phyloP scores from a whole-genome alignment of 2,329 filamentous ascomycete genomes.

The Bipolaris oryzae region DNA sequence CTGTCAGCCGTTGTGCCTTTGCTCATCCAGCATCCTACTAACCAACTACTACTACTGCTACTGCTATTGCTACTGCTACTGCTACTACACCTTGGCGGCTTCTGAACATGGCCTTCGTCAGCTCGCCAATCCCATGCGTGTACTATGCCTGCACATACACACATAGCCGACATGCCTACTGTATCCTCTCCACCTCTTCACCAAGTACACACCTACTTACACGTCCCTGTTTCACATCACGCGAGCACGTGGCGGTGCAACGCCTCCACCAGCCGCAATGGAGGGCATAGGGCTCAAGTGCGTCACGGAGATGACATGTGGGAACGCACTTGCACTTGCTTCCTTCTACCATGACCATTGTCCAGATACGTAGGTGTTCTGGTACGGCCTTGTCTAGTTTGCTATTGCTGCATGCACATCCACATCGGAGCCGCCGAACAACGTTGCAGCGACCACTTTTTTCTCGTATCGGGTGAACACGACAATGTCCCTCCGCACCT shows the following conservation, averaged over 20 bases:
- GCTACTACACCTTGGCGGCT: too few species aligned
- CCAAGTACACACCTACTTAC: too few species aligned
- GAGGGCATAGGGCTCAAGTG: too few species aligned
- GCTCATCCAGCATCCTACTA: neutral
- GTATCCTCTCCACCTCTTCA: neutral
- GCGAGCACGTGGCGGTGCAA: conserved; percentile 13
- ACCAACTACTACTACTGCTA: too few species aligned
- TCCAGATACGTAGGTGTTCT: too few species aligned
- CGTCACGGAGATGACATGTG: too few species aligned
- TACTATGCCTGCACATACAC: neutral
- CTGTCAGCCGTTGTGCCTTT: conserved; percentile 11
- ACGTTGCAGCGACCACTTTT: neutral
- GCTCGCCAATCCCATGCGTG: neutral
- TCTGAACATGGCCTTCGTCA: neutral
- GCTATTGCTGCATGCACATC: neutral
- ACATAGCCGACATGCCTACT: neutral
- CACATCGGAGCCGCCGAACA: conserved; percentile 1
- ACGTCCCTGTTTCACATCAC: conserved; percentile 4
- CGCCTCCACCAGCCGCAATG: conserved; percentile 1
- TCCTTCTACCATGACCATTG: too few species aligned
- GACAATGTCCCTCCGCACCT: neutral
- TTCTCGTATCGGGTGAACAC: neutral
- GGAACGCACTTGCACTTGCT: too few species aligned
- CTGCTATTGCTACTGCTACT: too few species aligned
- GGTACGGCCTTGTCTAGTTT: too few species aligned